phyloP scores from a whole-genome alignment of 164 flowering plant genomes.

The Stephania yunnanensis region DNA sequence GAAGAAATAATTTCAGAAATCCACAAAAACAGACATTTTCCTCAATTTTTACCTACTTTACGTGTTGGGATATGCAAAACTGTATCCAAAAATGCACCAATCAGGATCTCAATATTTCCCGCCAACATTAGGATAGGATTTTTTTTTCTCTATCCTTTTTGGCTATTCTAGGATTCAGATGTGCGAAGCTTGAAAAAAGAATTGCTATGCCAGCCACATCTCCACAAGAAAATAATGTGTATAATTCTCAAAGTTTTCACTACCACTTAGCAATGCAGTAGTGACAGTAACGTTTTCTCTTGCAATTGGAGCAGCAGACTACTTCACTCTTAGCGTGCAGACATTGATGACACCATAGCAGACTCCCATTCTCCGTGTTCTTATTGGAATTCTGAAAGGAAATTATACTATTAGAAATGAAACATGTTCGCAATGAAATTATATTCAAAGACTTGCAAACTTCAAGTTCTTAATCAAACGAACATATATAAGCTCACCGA shows the following conservation, averaged over 20 bases:
- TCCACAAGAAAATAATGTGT: background rate
- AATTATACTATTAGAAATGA: conserved; percentile 10
- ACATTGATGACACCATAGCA: conserved; percentile 60
- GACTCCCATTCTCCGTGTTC: conserved; percentile 24
- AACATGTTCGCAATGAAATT: background rate
- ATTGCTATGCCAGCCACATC: background rate
- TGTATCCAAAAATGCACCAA: no score
- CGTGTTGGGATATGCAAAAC: no score
- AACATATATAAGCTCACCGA: background rate
- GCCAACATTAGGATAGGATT: background rate
- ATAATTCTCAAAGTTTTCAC: conserved; percentile 11
- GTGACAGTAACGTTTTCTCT: conserved; percentile 49
- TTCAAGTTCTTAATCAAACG: background rate
- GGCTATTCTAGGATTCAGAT: background rate
- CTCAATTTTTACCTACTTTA: no score
- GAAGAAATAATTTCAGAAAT: background rate
- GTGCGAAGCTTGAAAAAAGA: background rate
- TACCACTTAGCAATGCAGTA: conserved; percentile 61
- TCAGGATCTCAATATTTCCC: no score
- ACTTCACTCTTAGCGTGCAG: conserved; percentile 29
- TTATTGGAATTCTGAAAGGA: conserved; percentile 20
- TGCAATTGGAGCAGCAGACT: conserved; percentile 50
- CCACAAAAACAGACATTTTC: no score
- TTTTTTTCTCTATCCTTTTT: background rate
- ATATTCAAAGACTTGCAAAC: background rate